These are phyloP conservation scores for Jamesozyma gamospora DNA, from an alignment of 805 yeast genomes.

Conservation along the genomic window DNA sequence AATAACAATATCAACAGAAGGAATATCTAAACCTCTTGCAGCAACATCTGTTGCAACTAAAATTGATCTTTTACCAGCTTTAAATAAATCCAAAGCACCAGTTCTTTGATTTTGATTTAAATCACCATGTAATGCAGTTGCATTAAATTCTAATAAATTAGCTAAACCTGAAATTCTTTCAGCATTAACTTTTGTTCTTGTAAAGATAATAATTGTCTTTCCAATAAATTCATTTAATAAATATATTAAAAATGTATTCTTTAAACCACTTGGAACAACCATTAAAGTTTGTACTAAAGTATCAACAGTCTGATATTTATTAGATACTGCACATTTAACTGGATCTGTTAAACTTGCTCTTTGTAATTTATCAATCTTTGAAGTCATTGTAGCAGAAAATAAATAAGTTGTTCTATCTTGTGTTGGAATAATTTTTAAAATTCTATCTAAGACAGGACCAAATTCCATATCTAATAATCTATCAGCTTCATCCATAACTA, in stretches of 20 bases:
- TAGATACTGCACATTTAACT: conserved; percentile 81
- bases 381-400: conserved; percentile 96
- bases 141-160: conserved; percentile 72
- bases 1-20: conserved; percentile 65
- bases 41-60: conserved; percentile 80
- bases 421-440: conserved; percentile 72
- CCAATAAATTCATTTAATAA: conserved; percentile 75
- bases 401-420: conserved; percentile 72
- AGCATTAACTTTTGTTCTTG: conserved; percentile 91
- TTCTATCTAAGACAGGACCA: conserved; percentile 86
- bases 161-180: conserved; percentile 80
- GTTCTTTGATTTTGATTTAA: conserved; percentile 74
- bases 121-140: conserved; percentile 93
- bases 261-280: conserved; percentile 86
- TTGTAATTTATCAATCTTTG: conserved; percentile 88
- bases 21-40: conserved; percentile 83
- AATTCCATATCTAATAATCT: conserved; percentile 91
- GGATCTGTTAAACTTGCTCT: conserved; percentile 86
- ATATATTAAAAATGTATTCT: conserved; percentile 78
- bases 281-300: conserved; percentile 82
- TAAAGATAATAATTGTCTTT: conserved; percentile 79
- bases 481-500: conserved; percentile 97
- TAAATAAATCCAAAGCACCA: conserved; percentile 72
- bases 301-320: conserved; percentile 85
- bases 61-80: conserved; percentile 57